phyloP scores from a whole-genome alignment of 179 eudicot genomes.

The Beta lomatogona region DNA sequence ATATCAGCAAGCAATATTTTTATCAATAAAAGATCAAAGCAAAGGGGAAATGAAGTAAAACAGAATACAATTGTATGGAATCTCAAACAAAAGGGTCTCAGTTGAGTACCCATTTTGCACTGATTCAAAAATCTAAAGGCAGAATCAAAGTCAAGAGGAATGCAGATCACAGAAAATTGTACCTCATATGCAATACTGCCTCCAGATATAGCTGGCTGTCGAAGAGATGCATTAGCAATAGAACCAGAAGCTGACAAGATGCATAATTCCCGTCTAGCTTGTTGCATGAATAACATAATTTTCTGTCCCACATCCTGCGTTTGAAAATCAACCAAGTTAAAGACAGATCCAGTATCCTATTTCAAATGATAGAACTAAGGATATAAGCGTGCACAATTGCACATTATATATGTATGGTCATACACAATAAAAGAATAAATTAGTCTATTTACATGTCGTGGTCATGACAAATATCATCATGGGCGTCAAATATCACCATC shows the following conservation, averaged over 20 bases:
- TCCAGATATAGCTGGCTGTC: constrained; percentile 77
- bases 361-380: neutral
- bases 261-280: constrained; percentile 62
- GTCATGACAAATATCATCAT: neutral
- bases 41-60: neutral
- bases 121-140: neutral
- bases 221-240: constrained; percentile 63
- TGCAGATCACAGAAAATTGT: constrained; percentile 5
- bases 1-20: neutral
- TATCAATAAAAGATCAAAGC: neutral
- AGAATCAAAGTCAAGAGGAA: neutral
- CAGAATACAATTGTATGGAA: neutral
- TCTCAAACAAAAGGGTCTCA: constrained; percentile 2
- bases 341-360: neutral
- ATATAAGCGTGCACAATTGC: neutral
- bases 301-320: constrained; percentile 71
- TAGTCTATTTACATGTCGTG: neutral
- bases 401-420: neutral
- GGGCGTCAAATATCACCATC: neutral
- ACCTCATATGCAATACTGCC: constrained; percentile 81
- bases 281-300: constrained; percentile 70
- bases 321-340: neutral
- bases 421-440: neutral
- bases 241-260: constrained; percentile 83
- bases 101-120: neutral